Base-by-base conservation (phyloP, 2,329 filamentous ascomycete species). In the Plenodomus tracheiphilus region DNA sequence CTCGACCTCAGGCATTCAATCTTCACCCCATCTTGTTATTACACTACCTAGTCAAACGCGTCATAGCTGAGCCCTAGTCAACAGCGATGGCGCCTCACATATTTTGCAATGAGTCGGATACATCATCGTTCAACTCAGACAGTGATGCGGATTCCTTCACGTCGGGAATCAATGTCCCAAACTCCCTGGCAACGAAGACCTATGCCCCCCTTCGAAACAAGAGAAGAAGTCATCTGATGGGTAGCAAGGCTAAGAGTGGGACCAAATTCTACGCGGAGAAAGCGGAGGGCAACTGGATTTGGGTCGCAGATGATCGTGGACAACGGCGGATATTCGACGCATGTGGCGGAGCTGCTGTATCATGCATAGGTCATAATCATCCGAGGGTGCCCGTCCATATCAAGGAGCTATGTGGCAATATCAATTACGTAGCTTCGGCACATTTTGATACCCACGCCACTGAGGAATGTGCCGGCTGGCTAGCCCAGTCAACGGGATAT, bases 261-360 rank as follows among this genome's bases (percentile, higher is more conserved):
- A 81, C n/a, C 68, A 73, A 42, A 69, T 41, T 80, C 81, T 4
- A 64, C 75, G 9, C 76, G 22, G 22, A 25, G 22, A 25, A 10
- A 10, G 6, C 5, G 6, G 10, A 75, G 46, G 81, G 80, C 10
- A 75, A 78, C 55, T 80, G 79, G 50, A 69, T 85, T n/a, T 70
- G 74, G 28, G 72, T 84, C 1, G 47, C 51, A 2, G 57, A 64
- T 39, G 85, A 85, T 1, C 50, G 34, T 19, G 46, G 37, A 16
- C 39, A 35, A 7, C 77, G 80, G 19, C 75, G 73, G 28, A 80
- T 94, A 37, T 79, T 91, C 13, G 89, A 94, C 67, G 86, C 84
- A 1, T 88, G 85, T 17, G 82, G 86, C 21, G 89, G 89, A 17
- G 86, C 89, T 2, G 87, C 86, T 18, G 88, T 91, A 3, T 79